These are phyloP conservation scores for Eucalyptus shirleyi DNA, from an alignment of 345 rosid genomes.

Conservation along the genomic window DNA sequence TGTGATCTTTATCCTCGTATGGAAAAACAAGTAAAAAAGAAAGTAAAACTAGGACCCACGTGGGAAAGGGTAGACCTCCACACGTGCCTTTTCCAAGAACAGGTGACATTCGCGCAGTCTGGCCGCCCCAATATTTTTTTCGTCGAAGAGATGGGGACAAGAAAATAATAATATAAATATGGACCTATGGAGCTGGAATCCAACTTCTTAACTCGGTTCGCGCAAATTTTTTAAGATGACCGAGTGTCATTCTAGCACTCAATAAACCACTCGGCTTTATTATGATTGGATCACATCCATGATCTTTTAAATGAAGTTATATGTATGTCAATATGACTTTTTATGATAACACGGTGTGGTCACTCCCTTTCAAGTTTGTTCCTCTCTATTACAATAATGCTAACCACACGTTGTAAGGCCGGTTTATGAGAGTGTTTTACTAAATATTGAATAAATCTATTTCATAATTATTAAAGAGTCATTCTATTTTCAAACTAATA, in stretches of 20 bases:
- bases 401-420: neutral
- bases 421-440: neutral
- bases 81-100: neutral
- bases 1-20: neutral
- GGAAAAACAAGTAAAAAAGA: neutral
- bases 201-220: neutral
- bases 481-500: neutral
- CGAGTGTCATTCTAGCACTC: neutral
- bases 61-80: neutral
- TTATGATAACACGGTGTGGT: neutral
- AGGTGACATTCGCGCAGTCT: neutral
- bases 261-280: neutral
- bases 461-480: neutral
- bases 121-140: neutral
- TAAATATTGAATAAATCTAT: neutral
- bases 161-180: neutral
- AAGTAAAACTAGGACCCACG: neutral
- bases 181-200: neutral
- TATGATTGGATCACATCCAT: neutral
- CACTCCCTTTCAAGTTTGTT: rapidly evolving
- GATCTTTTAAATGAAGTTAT: neutral
- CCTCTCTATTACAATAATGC: neutral
- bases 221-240: neutral
- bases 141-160: neutral
- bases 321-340: neutral